Evolutionary conservation across 192 early-diverging fungal genomes (phyloP), one percentile per base, ranked within the genome.

Genomic region (Coemansia sp.): DNA sequence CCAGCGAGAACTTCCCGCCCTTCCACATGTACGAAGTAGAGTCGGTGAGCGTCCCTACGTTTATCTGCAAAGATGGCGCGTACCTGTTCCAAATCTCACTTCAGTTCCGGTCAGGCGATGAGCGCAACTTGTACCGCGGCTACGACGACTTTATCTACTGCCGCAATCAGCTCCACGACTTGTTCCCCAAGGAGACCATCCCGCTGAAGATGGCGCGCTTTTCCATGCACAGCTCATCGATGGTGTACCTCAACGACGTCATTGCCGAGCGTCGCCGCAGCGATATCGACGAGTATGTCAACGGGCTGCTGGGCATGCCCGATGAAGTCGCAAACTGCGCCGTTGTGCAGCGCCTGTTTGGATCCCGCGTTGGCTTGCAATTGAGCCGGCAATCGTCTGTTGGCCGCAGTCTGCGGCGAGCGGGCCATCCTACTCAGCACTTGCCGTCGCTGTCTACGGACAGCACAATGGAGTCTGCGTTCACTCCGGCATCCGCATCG

Each of bases 131-230:
- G 25, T 90, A 86, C 68, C 84, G 92, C 56, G 72, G 89, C 15
- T 93, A 93, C 71, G 92, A 93, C 61, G 92, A 93, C 73, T 90
- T 93, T 79, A 89, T 91, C 67, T 84, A 86, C 67, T 90, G 91
- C 70, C 92, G 92, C 68, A 90, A 89, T 65, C 82, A 84, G 57
- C 79, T 93, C 17, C 64, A 88, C 41, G 83, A 91, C 36, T 70
- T 83, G 42, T 93, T 89, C 73, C 90, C 88, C 9, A 81, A 76
- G 11, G 89, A 90, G 67, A 87, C 89, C 19, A 60, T 63, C 15
- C 51, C 70, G 27, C 74, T 82, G 31, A 76, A 76, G 60, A 60
- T 73, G 27, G 64, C 79, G 27, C 73, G 70, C n/a, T 71, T 76
- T 64, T 91, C 56, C 77, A 89, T 61, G 89, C 87, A 69, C 87